Conservation (phyloP, 306 rosid species). For the Chamaecrista fasciculata region DNA sequence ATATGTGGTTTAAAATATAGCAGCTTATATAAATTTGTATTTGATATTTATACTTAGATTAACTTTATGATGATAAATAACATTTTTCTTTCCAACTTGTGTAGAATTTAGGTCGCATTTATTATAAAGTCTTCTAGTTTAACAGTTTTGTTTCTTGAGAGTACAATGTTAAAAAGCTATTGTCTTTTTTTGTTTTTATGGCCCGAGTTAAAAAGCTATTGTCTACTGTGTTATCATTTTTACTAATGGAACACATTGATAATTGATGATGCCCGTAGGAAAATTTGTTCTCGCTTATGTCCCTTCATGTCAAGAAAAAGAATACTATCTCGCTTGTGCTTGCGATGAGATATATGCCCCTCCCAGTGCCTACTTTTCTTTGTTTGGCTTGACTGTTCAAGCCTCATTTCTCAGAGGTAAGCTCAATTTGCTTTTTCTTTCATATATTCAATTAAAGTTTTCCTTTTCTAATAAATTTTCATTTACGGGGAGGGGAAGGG, state of each 20-base stretch:
- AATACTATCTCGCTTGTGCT: constrained; percentile 87
- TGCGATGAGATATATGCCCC: constrained; percentile 96
- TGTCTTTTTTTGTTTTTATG: no score
- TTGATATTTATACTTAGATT: not conserved
- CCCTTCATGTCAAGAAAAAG: constrained; percentile 88
- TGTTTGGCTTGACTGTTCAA: constrained; percentile 87
- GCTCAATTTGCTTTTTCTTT: constrained; percentile 27
- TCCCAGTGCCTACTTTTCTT: constrained; percentile 89
- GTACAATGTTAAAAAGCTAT: not conserved
- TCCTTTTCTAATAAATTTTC: not conserved
- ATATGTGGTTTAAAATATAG: not conserved
- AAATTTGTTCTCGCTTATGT: constrained; percentile 78
- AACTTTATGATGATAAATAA: not conserved
- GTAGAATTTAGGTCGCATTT: not conserved
- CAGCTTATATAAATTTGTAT: not conserved
- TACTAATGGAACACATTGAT: constrained; percentile 30
- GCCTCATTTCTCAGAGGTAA: constrained; percentile 82
- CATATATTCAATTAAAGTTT: not conserved
- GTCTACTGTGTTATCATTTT: not conserved
- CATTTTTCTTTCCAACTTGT: not conserved
- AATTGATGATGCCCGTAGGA: constrained; percentile 49
- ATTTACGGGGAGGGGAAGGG: not conserved
- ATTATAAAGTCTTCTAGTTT: not conserved
- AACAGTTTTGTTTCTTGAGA: not conserved
- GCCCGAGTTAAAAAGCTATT: no score